A percentile compares a stretch with the other conserved stretches of the same genome.
Conservation (phyloP, 1,139 yeast species). For the Geotrichum fermentans region DNA sequence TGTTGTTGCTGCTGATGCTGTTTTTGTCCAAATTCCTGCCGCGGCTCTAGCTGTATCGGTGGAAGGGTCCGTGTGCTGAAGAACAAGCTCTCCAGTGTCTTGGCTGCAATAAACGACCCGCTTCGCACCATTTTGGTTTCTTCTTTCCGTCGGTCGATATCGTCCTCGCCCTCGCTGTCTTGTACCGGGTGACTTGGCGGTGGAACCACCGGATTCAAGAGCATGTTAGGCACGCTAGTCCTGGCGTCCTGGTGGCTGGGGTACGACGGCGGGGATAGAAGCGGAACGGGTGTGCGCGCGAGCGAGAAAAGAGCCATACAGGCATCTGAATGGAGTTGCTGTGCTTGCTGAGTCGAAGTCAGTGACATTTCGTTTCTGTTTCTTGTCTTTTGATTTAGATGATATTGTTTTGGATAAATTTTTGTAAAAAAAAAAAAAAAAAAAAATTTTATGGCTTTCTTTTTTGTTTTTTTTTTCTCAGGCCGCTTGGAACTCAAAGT, state of each 20-base stretch:
- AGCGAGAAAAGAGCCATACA: constrained; percentile 10
- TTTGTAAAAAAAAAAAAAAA: no score
- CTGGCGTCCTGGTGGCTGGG: background rate
- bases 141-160: background rate
- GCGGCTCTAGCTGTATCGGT: background rate
- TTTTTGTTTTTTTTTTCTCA: background rate
- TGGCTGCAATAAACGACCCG: constrained; percentile 8
- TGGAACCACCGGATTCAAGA: background rate
- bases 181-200: background rate
- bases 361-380: background rate
- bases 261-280: background rate
- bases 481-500: background rate
- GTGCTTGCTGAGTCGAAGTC: background rate
- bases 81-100: constrained; percentile 9
- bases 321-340: constrained; percentile 11
- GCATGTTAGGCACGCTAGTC: background rate
- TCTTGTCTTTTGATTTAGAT: no score
- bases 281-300: background rate
- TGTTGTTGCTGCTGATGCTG: no score
- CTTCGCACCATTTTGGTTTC: background rate
- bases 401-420: no score
- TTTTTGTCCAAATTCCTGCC: no score
- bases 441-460: constrained; percentile 1
- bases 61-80: background rate
- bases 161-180: background rate